Evolutionary conservation across 805 yeast genomes (phyloP).

Genomic region (Tetrapisispora pingtungensis): DNA sequence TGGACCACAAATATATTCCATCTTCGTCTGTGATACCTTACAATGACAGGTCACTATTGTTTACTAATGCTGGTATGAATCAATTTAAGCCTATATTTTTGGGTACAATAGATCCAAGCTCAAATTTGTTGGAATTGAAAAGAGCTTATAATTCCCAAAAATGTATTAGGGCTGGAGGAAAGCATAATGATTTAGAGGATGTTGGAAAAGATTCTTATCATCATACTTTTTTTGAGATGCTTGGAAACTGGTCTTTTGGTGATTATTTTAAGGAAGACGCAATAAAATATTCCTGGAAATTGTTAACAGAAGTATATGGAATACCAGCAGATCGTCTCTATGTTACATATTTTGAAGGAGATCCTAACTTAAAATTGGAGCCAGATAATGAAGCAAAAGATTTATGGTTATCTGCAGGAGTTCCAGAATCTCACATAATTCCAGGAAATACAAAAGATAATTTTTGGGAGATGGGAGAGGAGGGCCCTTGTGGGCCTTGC

Average conservation of each 20-base stretch:
- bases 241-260: slow-evolving; percentile 99
- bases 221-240: slow-evolving; percentile 97
- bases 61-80: slow-evolving; percentile 99
- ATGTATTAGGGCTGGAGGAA: slow-evolving; percentile 99
- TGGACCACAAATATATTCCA: slow-evolving; percentile 72
- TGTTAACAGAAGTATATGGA: slow-evolving; percentile 76
- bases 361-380: slow-evolving; percentile 63
- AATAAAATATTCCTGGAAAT: slow-evolving; percentile 78
- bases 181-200: slow-evolving; percentile 95
- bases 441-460: slow-evolving; percentile 91
- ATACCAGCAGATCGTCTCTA: slow-evolving; percentile 70
- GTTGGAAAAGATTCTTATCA: slow-evolving; percentile 97
- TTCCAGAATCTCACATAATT: slow-evolving; percentile 80
- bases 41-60: slow-evolving; percentile 91
- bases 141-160: slow-evolving; percentile 94
- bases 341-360: slow-evolving; percentile 96
- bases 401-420: slow-evolving; percentile 80
- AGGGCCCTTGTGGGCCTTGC: slow-evolving; percentile 99
- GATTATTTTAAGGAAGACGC: slow-evolving; percentile 97
- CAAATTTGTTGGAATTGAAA: slow-evolving; percentile 71
- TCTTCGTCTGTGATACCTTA: slow-evolving; percentile 94
- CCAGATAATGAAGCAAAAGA: slow-evolving; percentile 92
- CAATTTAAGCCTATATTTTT: slow-evolving; percentile 95
- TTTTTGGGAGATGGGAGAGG: slow-evolving; percentile 99
- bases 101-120: slow-evolving; percentile 93